phyloP scores from a whole-genome alignment of 352 stramenopile genomes.

The Phytophthora syringae region DNA sequence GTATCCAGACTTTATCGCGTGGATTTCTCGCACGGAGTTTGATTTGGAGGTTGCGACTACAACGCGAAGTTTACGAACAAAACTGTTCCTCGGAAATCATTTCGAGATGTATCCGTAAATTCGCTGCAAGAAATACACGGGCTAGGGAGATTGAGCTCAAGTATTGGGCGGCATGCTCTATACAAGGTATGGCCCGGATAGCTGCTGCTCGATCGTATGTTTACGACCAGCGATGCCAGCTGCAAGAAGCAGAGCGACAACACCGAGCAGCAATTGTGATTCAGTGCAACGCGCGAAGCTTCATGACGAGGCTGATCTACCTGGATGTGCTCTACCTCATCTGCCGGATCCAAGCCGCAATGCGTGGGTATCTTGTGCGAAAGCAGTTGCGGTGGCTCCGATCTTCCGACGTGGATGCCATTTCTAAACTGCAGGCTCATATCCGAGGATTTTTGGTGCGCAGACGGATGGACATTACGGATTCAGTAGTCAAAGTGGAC shows the following conservation, averaged over 20 bases:
- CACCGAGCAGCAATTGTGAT: slow-evolving; percentile 55
- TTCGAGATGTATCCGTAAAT: slow-evolving; percentile 43
- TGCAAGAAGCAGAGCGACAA: slow-evolving; percentile 9
- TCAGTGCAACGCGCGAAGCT: slow-evolving; percentile 57
- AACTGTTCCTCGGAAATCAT: slow-evolving; percentile 50
- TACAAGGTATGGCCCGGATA: slow-evolving; percentile 56
- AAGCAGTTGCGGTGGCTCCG: slow-evolving; percentile 59
- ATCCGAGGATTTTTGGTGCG: slow-evolving; percentile 44
- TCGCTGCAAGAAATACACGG: slow-evolving; percentile 33
- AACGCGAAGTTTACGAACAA: slow-evolving; percentile 21
- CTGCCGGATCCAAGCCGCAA: slow-evolving; percentile 75
- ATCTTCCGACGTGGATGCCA: slow-evolving; percentile 49
- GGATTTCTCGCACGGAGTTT: slow-evolving; percentile 31
- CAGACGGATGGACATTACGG: slow-evolving; percentile 7
- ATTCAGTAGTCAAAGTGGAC: slow-evolving; percentile 6
- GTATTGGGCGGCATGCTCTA: slow-evolving; percentile 42
- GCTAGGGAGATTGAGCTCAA: slow-evolving; percentile 36
- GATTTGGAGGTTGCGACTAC: slow-evolving; percentile 13
- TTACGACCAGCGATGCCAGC: slow-evolving; percentile 11
- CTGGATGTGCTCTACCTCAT: slow-evolving; percentile 83
- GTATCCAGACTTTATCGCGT: slow-evolving; percentile 59
- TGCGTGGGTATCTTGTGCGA: slow-evolving; percentile 70
- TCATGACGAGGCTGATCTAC: slow-evolving; percentile 81
- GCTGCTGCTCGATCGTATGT: slow-evolving; percentile 27
- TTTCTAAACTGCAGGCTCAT: slow-evolving; percentile 57